A percentile compares a stretch with the other conserved stretches of the same genome.
phyloP scores from a whole-genome alignment of 306 rosid genomes.

The Chamaecrista fasciculata region DNA sequence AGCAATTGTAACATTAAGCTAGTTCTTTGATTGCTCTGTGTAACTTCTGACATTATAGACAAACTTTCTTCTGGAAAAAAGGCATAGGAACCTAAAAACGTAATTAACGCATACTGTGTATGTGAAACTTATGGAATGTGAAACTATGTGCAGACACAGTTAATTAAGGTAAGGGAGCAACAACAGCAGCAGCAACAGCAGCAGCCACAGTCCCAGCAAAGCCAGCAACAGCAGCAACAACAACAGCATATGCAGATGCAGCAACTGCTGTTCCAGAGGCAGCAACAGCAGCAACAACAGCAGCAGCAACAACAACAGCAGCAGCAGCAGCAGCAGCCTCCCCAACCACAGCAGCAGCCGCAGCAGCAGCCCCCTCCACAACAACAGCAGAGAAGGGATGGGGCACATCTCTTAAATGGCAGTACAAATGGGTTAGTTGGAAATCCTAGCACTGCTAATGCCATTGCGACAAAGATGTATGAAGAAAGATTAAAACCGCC shows the following conservation, averaged over 20 bases:
- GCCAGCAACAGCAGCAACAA: conserved; percentile 53
- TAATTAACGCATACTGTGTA: too few species aligned
- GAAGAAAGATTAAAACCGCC: conserved; percentile 92
- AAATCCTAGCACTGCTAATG: conserved; percentile 86
- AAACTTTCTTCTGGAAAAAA: neutral
- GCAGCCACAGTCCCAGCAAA: conserved; percentile 47
- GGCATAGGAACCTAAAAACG: neutral
- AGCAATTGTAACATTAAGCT: too few species aligned
- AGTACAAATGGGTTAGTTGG: conserved; percentile 82
- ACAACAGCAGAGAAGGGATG: conserved; percentile 86
- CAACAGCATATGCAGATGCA: conserved; percentile 82
- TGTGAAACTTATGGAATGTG: conserved; percentile 36
- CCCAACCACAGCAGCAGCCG: conserved; percentile 43
- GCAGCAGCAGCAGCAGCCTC: conserved; percentile 38
- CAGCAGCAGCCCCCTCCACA: conserved; percentile 44
- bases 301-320: conserved; percentile 75
- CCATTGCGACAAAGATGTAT: conserved; percentile 88
- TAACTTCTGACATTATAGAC: neutral
- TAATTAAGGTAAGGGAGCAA: conserved; percentile 85
- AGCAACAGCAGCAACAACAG: conserved; percentile 75
- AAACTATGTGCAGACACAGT: conserved; percentile 65
- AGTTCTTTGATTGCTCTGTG: neutral
- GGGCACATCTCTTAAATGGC: conserved; percentile 85
- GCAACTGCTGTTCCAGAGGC: conserved; percentile 63
- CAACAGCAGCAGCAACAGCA: conserved; percentile 67